These are phyloP conservation scores for Kodamaea fukazawae DNA, from an alignment of 805 yeast genomes.

Conservation along the genomic window DNA sequence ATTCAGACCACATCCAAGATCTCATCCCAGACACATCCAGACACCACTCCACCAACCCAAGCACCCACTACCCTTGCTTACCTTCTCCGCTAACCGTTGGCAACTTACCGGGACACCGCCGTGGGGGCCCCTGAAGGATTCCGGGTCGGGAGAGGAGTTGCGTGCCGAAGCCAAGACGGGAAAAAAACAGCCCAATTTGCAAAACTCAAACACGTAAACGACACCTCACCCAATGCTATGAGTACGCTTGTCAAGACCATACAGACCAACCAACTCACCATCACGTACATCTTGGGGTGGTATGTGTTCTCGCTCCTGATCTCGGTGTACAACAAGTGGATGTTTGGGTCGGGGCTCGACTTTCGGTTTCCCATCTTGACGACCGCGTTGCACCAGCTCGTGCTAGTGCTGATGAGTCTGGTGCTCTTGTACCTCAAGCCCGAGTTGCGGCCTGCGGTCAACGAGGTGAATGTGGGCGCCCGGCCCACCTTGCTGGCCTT, in stretches of 20 bases:
- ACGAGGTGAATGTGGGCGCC: slow-evolving; percentile 3
- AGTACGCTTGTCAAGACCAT: neutral
- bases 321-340: slow-evolving; percentile 91
- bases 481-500: slow-evolving; percentile 14
- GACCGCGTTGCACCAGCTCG: slow-evolving; percentile 81
- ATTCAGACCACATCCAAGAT: no score
- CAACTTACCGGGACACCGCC: no score
- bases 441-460: slow-evolving; percentile 40
- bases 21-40: no score
- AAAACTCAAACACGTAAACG: no score
- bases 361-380: slow-evolving; percentile 81
- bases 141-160: no score
- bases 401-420: slow-evolving; percentile 56
- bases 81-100: no score
- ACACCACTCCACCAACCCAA: no score
- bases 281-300: slow-evolving; percentile 55
- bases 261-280: slow-evolving; percentile 2
- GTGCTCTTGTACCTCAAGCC: slow-evolving; percentile 47
- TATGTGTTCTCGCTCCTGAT: slow-evolving; percentile 65
- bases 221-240: no score
- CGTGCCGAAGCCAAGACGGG: no score
- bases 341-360: slow-evolving; percentile 79
- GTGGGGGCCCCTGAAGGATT: no score
- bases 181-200: no score
- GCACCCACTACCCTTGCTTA: no score